Percentiles rank a stretch among this genome's conserved stretches.
Evolutionary conservation across 768 basidiomycete species (phyloP).

Genomic region (Suillus placidus): DNA sequence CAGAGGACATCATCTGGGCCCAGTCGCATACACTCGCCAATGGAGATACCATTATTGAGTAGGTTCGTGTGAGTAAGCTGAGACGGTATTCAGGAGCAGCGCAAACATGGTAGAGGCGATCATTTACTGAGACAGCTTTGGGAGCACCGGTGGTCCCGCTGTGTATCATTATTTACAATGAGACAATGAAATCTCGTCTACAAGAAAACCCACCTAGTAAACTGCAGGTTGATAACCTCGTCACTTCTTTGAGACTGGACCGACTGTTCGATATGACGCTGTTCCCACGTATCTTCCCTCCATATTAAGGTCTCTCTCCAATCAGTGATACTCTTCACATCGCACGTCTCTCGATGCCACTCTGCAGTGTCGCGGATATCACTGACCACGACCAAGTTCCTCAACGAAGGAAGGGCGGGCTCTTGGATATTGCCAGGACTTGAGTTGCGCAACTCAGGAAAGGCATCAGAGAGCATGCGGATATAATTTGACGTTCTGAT

Average conservation of each 20-base stretch:
- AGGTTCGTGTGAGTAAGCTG: slow-evolving; percentile 80
- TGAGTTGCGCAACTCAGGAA: slow-evolving; percentile 56
- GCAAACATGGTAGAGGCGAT: not conserved
- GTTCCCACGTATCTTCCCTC: slow-evolving; percentile 55
- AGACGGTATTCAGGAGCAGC: not conserved
- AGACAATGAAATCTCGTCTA: not conserved
- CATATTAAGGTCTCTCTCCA: slow-evolving; percentile 76
- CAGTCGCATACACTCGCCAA: slow-evolving; percentile 72
- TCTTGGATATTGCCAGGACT: slow-evolving; percentile 59
- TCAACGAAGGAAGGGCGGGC: slow-evolving; percentile 59
- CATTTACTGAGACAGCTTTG: slow-evolving; percentile 78
- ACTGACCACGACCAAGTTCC: slow-evolving; percentile 68
- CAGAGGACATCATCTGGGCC: slow-evolving; percentile 69
- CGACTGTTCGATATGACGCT: slow-evolving; percentile 45
- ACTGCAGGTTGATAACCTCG: slow-evolving; percentile 82
- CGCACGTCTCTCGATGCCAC: slow-evolving; percentile 42
- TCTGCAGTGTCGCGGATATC: slow-evolving; percentile 48
- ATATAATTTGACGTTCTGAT: slow-evolving; percentile 69
- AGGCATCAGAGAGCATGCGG: slow-evolving; percentile 55
- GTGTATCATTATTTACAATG: slow-evolving; percentile 9
- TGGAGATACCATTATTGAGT: slow-evolving; percentile 74
- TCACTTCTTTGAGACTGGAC: slow-evolving; percentile 49
- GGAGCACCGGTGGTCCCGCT: slow-evolving; percentile 83
- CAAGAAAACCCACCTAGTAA: slow-evolving; percentile 63
- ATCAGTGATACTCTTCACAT: slow-evolving; percentile 58